Base-by-base conservation (phyloP, 2,329 filamentous ascomycete genomes). In the Grosmannia clavigera region DNA sequence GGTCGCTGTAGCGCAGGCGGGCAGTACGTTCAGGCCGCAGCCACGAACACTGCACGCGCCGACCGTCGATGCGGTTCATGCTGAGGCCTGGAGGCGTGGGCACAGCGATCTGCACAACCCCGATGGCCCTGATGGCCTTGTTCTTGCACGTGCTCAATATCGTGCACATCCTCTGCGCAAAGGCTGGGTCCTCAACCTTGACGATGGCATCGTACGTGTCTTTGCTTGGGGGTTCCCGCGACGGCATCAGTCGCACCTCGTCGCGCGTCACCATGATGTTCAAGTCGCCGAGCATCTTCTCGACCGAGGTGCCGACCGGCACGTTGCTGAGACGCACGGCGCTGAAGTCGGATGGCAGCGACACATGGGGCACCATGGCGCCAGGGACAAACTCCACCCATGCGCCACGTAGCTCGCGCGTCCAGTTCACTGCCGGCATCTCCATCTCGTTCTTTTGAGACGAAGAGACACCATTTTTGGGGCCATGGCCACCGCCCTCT, bases 261-360 rank as follows among this genome's bases (percentile, higher is more conserved):
- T 43, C 40, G 40, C 40, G 40, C 40, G 40, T 43, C 40, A 43
- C 40, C 6, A 68, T 61, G 35, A 70, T 68, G 69, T 70, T 73
- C 60, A 63, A 67, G 61, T 73, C 71, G 2, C 76, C 57, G 58
- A 74, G 61, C 0, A 71, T n/a, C 0, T 27, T 31, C 1, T 51
- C 50, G 2, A 73, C 66, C 54, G 3, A 1, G 35, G 0, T 70
- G 70, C 1, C 75, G 66, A 7, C 64, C 61, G 22, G 58, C 65
- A 48, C 16, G 40, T 43, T 43, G 40, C 40, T 43, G 40, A 75
- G 66, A 6, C 68, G 70, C 35, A 73, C 66, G 0, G 71, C 68
- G 1, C 72, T 74, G 57, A 70, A 72, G 63, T 76, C 74, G 0
- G 71, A 70, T 2, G 67, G 62, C 7, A 74, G 64, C 4, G 64